phyloP scores from a whole-genome alignment of 2,329 filamentous ascomycete genomes.

The Cordyceps cicadae region DNA sequence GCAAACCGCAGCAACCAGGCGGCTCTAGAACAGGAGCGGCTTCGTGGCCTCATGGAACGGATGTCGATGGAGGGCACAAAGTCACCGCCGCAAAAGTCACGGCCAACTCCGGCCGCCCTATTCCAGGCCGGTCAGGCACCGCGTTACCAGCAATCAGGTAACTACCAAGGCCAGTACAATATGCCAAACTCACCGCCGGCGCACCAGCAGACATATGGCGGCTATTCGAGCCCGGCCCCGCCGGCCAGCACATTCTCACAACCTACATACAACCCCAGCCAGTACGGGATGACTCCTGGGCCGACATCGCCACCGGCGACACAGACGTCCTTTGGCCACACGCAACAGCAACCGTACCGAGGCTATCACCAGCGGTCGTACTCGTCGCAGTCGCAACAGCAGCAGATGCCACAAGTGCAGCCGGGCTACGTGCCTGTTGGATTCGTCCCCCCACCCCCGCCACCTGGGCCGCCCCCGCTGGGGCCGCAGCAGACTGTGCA shows the following conservation, averaged over 20 bases:
- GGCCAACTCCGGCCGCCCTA: conserved; percentile 32
- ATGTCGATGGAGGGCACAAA: conserved; percentile 72
- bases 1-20: conserved; percentile 53
- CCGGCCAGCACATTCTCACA: conserved; percentile 39
- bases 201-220: conserved; percentile 36
- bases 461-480: conserved; percentile 53
- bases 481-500: conserved; percentile 56
- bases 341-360: conserved; percentile 26
- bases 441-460: conserved; percentile 56
- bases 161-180: conserved; percentile 51
- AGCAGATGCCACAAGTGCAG: conserved; percentile 30
- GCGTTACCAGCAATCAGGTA: conserved; percentile 44
- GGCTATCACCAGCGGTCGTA: conserved; percentile 21
- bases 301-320: conserved; percentile 53
- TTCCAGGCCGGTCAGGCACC: conserved; percentile 39
- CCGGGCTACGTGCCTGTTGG: conserved; percentile 43
- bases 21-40: conserved; percentile 77
- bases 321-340: conserved; percentile 38
- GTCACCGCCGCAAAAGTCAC: conserved; percentile 24
- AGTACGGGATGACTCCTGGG: conserved; percentile 49
- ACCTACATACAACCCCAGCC: conserved; percentile 49
- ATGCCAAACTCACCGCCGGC: conserved; percentile 48
- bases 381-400: conserved; percentile 31
- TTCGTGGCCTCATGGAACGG: conserved; percentile 87
- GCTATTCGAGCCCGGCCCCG: conserved; percentile 33